Base-by-base conservation (phyloP, 2,329 filamentous ascomycete species). In the Macrophomina tecta region DNA sequence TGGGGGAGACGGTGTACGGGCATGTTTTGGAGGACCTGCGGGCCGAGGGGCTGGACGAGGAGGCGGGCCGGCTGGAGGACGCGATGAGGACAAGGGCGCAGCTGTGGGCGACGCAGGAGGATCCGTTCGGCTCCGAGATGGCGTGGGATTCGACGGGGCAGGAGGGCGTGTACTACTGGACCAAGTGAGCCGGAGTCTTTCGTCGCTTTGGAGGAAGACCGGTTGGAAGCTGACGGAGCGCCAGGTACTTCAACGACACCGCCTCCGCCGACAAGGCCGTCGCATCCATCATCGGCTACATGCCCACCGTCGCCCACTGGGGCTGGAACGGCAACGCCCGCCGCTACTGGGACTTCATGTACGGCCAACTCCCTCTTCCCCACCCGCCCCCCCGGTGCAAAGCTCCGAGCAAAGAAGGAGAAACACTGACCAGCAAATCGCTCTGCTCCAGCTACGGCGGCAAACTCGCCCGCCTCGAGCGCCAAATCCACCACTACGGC, bases 131-230 rank as follows among this genome's bases (percentile, higher is more conserved):
- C 0, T 87, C 84, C 61, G 87, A 89, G 72, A 86, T 87, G 84
- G 83, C 86, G 0, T 89, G 87, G 87, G 87, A 89, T 67, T 87
- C 83, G 0, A 89, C 86, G 0, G 86, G 85, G 0, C 86, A 89
- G 69, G 86, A 89, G 72, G 86, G 86, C 0, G 84, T 89, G 0
- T 89, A 87, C 68, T 86, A 86, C 68, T 88, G 86, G 86, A 78
- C 82, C 5, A 83, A 81, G 69, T 58, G 18, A n/a, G 46, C 32
- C 4, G 6, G 7, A 5, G 4, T 11, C 5, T 52, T 40, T 64
- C 9, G 36, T 38, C 11, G 36, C 7, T 38, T 7, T 7, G 36
- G 36, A 38, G 36, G 11, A 3, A 12, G 36, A 3, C 38, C 11
- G 16, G 1, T 3, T 1, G 8, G 9, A 11, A 38, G 12, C n/a